phyloP scores from a whole-genome alignment of 768 basidiomycete species.

The Naematelia encephala region DNA sequence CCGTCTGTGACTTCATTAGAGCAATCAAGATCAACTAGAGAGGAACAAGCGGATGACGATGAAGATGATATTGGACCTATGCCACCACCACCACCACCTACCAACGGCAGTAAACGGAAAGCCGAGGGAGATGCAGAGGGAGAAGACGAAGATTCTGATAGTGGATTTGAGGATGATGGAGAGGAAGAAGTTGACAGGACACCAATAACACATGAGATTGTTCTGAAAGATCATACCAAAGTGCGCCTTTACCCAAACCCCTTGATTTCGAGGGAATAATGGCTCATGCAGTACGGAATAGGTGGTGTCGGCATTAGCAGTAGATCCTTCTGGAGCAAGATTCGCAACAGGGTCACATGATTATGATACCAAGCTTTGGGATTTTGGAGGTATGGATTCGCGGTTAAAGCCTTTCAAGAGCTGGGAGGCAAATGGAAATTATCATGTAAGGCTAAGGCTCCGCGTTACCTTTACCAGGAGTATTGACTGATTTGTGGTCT shows the following conservation, averaged over 20 bases:
- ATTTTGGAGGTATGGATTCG: constrained; percentile 96
- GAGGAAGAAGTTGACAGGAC: constrained; percentile 57
- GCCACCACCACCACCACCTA: constrained; percentile 5
- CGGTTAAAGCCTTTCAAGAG: constrained; percentile 88
- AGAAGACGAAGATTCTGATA: constrained; percentile 52
- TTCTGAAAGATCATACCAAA: constrained; percentile 92
- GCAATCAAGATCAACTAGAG: background rate
- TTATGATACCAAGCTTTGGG: constrained; percentile 98
- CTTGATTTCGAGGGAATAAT: background rate
- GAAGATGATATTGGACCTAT: constrained; percentile 24
- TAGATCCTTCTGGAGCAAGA: constrained; percentile 92
- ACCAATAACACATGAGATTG: constrained; percentile 85
- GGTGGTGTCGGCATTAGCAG: constrained; percentile 83
- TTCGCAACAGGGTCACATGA: constrained; percentile 89
- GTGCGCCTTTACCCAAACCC: constrained; percentile 28
- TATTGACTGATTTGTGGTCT: background rate
- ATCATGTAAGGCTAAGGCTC: constrained; percentile 62
- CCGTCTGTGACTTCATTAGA: constrained; percentile 5
- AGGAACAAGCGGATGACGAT: constrained; percentile 8
- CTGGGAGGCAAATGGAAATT: constrained; percentile 91
- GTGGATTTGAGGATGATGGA: constrained; percentile 40
- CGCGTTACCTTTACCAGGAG: constrained; percentile 6
- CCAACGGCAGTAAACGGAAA: constrained; percentile 21
- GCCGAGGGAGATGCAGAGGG: constrained; percentile 11
- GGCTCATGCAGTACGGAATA: constrained; percentile 9